Percentiles rank a stretch among this genome's conserved stretches.
Conservation (phyloP, 2,329 filamentous ascomycete genomes). For the Talaromyces sp. region DNA sequence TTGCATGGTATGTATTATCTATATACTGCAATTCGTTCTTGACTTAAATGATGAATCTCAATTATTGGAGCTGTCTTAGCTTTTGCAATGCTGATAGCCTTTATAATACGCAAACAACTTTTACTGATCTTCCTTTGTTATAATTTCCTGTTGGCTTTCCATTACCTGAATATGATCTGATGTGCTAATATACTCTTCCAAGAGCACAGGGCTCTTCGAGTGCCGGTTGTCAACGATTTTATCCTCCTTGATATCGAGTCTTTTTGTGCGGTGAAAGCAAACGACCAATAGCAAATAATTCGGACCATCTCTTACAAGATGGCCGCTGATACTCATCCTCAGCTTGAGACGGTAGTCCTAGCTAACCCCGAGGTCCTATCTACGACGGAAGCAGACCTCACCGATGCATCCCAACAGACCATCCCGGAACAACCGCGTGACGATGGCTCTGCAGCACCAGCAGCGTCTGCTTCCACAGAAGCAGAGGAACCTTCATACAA, state of each 20-base stretch:
- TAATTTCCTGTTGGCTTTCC: neutral
- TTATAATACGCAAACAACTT: constrained; percentile 44
- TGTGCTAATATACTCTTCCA: constrained; percentile 3
- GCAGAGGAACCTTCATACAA: constrained; percentile 58
- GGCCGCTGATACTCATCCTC: constrained; percentile 50
- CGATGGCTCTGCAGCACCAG: constrained; percentile 13
- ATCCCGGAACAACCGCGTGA: constrained; percentile 16
- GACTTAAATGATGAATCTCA: constrained; percentile 51
- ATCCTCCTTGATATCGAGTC: constrained; percentile 30
- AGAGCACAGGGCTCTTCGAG: constrained; percentile 27
- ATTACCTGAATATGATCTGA: neutral
- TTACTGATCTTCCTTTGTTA: neutral
- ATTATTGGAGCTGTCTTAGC: constrained; percentile 77
- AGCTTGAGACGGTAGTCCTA: constrained; percentile 45
- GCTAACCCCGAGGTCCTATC: constrained; percentile 29
- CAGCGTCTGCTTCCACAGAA: constrained; percentile 5
- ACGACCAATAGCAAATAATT: neutral
- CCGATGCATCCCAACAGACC: neutral
- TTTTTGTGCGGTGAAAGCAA: neutral
- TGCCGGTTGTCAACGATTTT: constrained; percentile 31
- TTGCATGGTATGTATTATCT: constrained; percentile 15
- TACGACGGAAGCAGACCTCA: constrained; percentile 24
- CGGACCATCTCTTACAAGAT: constrained; percentile 24
- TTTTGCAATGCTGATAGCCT: constrained; percentile 55
- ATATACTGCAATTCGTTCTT: neutral